Evolutionary conservation across 805 yeast genomes (phyloP).

Genomic region (Cyberlindnera mississippiensis): DNA sequence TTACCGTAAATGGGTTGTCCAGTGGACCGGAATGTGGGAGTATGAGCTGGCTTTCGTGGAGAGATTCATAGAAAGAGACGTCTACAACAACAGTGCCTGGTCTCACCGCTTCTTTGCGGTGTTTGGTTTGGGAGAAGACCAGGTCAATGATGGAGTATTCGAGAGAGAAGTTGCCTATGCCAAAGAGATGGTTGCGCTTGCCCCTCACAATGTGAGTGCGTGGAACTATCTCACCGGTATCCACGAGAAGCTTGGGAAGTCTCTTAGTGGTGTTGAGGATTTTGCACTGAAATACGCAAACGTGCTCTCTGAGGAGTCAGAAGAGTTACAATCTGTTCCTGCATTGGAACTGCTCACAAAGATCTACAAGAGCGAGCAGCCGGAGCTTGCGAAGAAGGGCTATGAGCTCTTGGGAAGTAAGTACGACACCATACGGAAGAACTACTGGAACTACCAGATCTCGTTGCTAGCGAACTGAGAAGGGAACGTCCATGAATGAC

Average conservation of each 20-base stretch:
- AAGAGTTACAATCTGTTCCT: constrained; percentile 41
- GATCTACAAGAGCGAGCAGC: constrained; percentile 34
- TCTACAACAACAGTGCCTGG: constrained; percentile 93
- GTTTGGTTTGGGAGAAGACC: constrained; percentile 21
- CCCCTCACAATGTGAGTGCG: constrained; percentile 79
- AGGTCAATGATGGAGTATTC: constrained; percentile 21
- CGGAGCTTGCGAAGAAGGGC: constrained; percentile 36
- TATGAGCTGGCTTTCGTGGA: constrained; percentile 52
- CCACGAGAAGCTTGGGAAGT: constrained; percentile 30
- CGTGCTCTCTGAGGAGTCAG: constrained; percentile 17
- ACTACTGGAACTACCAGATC: constrained; percentile 56
- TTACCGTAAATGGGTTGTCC: constrained; percentile 78
- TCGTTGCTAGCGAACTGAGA: constrained; percentile 4
- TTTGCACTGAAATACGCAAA: constrained; percentile 44
- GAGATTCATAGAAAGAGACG: constrained; percentile 51
- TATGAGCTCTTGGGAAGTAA: constrained; percentile 48
- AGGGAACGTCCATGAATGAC: not conserved
- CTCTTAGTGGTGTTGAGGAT: constrained; percentile 37
- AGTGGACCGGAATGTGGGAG: constrained; percentile 45
- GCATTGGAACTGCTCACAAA: constrained; percentile 64
- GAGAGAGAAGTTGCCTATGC: constrained; percentile 52
- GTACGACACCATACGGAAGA: constrained; percentile 59
- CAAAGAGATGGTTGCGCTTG: constrained; percentile 42
- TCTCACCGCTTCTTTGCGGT: constrained; percentile 68
- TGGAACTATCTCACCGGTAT: constrained; percentile 83